These are phyloP conservation scores for Teratosphaeria destructans DNA, from an alignment of 2,329 filamentous ascomycete genomes.

Conservation along the genomic window DNA sequence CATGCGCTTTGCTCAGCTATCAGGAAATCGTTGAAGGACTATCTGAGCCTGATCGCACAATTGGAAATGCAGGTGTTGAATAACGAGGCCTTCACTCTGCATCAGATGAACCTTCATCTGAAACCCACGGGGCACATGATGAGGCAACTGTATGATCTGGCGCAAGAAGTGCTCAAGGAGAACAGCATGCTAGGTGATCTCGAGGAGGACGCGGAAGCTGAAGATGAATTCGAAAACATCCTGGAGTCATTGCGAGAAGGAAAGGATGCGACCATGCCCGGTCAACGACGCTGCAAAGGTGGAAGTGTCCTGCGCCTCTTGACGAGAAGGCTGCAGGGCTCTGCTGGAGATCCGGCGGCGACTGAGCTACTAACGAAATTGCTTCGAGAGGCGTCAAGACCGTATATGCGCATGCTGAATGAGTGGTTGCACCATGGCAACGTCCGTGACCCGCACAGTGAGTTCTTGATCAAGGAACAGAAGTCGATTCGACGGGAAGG, in stretches of 20 bases:
- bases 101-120: slow-evolving; percentile 85
- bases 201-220: slow-evolving; percentile 51
- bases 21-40: slow-evolving; percentile 83
- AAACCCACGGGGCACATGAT: slow-evolving; percentile 86
- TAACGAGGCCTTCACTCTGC: slow-evolving; percentile 79
- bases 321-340: slow-evolving; percentile 71
- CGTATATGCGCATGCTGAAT: slow-evolving; percentile 97
- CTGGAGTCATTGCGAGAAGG: slow-evolving; percentile 81
- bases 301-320: slow-evolving; percentile 84
- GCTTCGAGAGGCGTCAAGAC: slow-evolving; percentile 76
- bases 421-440: slow-evolving; percentile 96
- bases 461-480: slow-evolving; percentile 92
- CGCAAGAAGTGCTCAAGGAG: slow-evolving; percentile 75
- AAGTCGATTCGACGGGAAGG: slow-evolving; percentile 87
- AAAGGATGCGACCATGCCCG: slow-evolving; percentile 70
- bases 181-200: slow-evolving; percentile 74
- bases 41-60: slow-evolving; percentile 83
- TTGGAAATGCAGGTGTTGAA: slow-evolving; percentile 87
- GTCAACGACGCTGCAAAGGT: slow-evolving; percentile 93
- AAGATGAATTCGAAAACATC: slow-evolving; percentile 83
- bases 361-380: slow-evolving; percentile 70
- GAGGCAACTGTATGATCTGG: slow-evolving; percentile 76
- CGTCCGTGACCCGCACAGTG: slow-evolving; percentile 85
- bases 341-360: slow-evolving; percentile 89
- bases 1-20: slow-evolving; percentile 95